phyloP scores from a whole-genome alignment of 441 rosid species.

The Euphorbia celastroides region DNA sequence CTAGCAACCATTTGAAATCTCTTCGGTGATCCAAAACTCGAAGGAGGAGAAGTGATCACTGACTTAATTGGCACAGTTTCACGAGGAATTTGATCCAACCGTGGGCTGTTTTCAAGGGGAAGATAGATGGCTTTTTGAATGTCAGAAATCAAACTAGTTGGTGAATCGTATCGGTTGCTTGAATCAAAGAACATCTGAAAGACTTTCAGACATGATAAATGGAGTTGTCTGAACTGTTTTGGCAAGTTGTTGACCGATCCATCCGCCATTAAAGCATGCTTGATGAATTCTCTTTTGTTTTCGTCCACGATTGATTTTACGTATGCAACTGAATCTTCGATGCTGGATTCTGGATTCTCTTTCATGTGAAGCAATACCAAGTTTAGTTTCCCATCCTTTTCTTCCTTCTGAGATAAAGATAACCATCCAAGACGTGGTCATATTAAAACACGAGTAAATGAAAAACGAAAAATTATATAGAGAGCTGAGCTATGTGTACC shows the following conservation, averaged over 20 bases:
- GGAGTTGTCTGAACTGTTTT: slow-evolving; percentile 33
- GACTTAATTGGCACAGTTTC: background rate
- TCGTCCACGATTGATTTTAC: slow-evolving; percentile 25
- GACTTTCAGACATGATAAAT: slow-evolving; percentile 38
- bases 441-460: too few species aligned
- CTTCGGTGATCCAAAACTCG: slow-evolving; percentile 13
- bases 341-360: slow-evolving; percentile 29
- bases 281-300: slow-evolving; percentile 38
- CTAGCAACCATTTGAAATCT: slow-evolving; percentile 4
- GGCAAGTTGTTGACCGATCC: slow-evolving; percentile 30
- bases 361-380: slow-evolving; percentile 41
- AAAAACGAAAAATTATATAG: background rate
- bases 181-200: slow-evolving; percentile 63
- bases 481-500: background rate
- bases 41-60: slow-evolving; percentile 8
- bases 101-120: slow-evolving; percentile 29
- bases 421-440: background rate
- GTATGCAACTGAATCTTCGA: slow-evolving; percentile 40
- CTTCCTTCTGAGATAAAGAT: slow-evolving; percentile 38
- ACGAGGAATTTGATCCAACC: slow-evolving; percentile 6
- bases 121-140: slow-evolving; percentile 47
- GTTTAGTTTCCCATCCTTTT: slow-evolving; percentile 50
- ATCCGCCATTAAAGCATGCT: slow-evolving; percentile 34
- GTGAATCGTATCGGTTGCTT: slow-evolving; percentile 46
- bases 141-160: slow-evolving; percentile 40